Evolutionary conservation across 1,139 yeast genomes (phyloP), one percentile per base, ranked within the genome.

Genomic region (Yamadazyma friedrichii): DNA sequence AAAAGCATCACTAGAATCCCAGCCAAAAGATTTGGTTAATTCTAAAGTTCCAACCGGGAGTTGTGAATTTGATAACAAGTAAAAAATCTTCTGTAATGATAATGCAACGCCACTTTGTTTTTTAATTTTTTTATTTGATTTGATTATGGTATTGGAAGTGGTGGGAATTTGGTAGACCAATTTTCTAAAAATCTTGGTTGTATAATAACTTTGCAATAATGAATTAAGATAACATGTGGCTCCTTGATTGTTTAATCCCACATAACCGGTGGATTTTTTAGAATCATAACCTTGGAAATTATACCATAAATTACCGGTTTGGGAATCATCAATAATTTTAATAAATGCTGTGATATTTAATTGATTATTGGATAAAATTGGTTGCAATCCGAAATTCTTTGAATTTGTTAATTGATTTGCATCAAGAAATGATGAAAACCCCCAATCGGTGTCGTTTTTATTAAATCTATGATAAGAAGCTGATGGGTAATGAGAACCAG

Each of bases 201-300:
- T 88, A 59, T 76, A 93, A 54, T 94, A 86, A 16, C 96, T 87
- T 60, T 93, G 98, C 42, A 93, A 65, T 44, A 93, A 71, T 1
- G 98, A 91, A 60, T 93, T 93, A 57, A 93, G 77, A 61, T 93
- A 93, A 61, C 99, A 93, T 0, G 99, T 93, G 3, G 98, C 99
- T 46, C 98, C 98, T 64, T 93, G 99, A 59, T 93, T 93, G 51
- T 82, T 85, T 50, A 93, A 78, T 1, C 99, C 99, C 8, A 91
- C 96, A 58, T 74, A 89, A 0, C 98, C 97, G 0, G 98, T 88
- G 39, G 72, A 80, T 53, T 80, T 76, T 58, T 89, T 89, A 2
- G 98, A 89, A 63, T 93, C 91, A 63, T 93, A 93, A 54, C 87
- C 85, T 33, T 72, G 50, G 54, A 89, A 87, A 56, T 84, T 85